Percentiles rank a stretch among this genome's conserved stretches.
Conservation (phyloP, 352 stramenopile species). For the Pythium sukuiense region DNA sequence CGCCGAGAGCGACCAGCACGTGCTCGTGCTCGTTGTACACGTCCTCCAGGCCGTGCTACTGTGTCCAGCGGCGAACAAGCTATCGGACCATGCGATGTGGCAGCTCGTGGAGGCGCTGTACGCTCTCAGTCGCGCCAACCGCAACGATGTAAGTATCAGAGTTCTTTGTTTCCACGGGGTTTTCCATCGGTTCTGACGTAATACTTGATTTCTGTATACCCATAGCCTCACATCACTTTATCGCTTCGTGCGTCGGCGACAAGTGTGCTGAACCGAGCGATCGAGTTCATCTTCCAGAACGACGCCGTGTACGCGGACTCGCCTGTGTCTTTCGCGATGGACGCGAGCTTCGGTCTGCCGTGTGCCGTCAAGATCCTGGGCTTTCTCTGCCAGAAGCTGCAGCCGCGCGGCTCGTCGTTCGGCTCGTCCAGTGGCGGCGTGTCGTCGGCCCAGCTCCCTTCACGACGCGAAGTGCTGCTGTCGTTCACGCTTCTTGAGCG, state of each 20-base stretch:
- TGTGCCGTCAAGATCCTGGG: constrained; percentile 79
- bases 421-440: background rate
- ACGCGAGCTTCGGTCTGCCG: constrained; percentile 61
- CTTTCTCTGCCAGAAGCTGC: constrained; percentile 82
- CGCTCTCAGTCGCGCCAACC: constrained; percentile 83
- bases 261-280: constrained; percentile 57
- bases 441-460: constrained; percentile 13
- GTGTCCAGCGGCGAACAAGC: constrained; percentile 67
- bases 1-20: constrained; percentile 87
- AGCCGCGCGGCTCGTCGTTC: constrained; percentile 25
- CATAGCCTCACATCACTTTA: constrained; percentile 58
- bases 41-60: constrained; percentile 93
- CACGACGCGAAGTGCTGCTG: constrained; percentile 62
- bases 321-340: background rate
- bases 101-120: constrained; percentile 96
- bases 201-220: background rate
- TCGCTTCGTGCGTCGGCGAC: constrained; percentile 64
- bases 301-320: constrained; percentile 46
- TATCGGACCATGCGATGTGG: constrained; percentile 94
- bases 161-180: background rate
- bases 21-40: constrained; percentile 93
- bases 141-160: constrained; percentile 50
- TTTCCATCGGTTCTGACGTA: background rate
- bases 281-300: constrained; percentile 69
- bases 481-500: constrained; percentile 68